Evolutionary conservation across 441 rosid species (phyloP).

Genomic region (Brassica balearica): DNA sequence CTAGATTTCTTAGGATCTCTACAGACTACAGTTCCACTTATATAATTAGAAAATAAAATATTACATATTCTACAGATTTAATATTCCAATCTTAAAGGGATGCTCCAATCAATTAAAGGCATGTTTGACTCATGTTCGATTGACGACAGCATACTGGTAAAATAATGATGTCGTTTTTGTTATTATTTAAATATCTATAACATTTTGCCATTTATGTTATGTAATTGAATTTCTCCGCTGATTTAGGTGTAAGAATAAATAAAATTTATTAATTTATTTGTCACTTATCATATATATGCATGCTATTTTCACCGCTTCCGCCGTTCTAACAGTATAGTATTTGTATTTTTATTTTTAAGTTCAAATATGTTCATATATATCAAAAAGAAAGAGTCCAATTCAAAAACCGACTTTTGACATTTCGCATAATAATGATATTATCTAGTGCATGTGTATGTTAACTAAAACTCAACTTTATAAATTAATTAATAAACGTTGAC

Average conservation of each 20-base stretch:
- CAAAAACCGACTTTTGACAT: constrained; percentile 15
- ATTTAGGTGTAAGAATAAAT: background rate
- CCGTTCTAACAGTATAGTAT: no score
- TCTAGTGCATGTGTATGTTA: constrained; percentile 4
- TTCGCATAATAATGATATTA: background rate
- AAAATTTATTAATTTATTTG: background rate
- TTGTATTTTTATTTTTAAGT: background rate
- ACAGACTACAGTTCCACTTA: background rate
- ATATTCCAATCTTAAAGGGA: background rate
- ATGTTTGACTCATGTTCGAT: background rate
- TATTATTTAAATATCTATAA: background rate
- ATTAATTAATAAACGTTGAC: constrained; percentile 25
- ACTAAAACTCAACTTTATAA: constrained; percentile 24
- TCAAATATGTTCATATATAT: background rate
- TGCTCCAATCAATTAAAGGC: background rate
- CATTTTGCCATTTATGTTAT: constrained; percentile 1
- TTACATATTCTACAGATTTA: background rate
- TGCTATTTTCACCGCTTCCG: no score
- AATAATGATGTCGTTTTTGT: background rate
- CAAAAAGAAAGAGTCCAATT: constrained; percentile 20
- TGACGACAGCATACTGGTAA: background rate
- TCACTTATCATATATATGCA: no score
- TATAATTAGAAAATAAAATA: background rate
- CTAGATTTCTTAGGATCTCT: background rate
- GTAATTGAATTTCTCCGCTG: background rate